Evolutionary conservation across 441 rosid species (phyloP).

Genomic region (Raphanus hybrid): DNA sequence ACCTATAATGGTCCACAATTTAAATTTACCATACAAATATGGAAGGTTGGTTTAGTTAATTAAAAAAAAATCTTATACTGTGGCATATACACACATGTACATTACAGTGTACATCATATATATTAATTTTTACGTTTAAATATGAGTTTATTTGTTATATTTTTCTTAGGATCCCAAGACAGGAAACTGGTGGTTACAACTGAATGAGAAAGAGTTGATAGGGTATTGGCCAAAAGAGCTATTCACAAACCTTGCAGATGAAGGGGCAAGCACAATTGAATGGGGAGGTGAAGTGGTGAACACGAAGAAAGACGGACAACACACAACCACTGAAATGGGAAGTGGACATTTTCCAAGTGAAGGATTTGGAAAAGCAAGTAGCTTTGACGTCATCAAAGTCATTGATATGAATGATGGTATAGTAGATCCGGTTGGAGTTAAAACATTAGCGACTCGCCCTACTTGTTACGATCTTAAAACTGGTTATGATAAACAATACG

Average conservation of each 20-base stretch:
- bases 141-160: neutral
- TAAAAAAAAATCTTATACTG: neutral
- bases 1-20: constrained; percentile 13
- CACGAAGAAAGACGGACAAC: neutral
- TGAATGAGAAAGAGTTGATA: neutral
- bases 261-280: neutral
- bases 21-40: neutral
- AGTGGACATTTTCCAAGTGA: constrained; percentile 19
- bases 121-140: neutral
- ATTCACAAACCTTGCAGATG: neutral
- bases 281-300: constrained; percentile 11
- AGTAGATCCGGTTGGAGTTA: neutral
- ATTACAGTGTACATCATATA: neutral
- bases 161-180: constrained; percentile 1
- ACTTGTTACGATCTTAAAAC: neutral
- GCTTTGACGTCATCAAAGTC: neutral
- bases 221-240: constrained; percentile 14
- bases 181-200: constrained; percentile 12
- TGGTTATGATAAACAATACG: neutral
- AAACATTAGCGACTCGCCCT: neutral
- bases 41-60: constrained; percentile 11
- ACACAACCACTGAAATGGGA: constrained; percentile 17
- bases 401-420: constrained; percentile 3
- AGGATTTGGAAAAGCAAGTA: constrained; percentile 11
- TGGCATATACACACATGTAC: neutral